Conservation (phyloP, 345 rosid genomes). For the Conringia planisiliqua region DNA sequence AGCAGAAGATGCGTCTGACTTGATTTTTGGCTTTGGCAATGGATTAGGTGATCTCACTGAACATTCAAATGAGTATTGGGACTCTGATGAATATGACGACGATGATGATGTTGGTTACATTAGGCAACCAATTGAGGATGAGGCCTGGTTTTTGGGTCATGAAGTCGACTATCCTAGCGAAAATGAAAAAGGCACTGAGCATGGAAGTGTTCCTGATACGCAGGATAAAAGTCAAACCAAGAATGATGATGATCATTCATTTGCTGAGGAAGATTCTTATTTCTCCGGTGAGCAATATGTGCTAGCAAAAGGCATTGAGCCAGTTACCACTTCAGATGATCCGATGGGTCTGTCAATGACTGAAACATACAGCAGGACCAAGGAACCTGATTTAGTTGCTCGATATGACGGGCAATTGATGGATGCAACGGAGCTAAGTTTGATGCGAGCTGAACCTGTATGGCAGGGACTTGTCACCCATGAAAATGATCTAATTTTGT, state of each 20-base stretch:
- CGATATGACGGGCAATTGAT: slow-evolving; percentile 77
- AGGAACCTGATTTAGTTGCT: slow-evolving; percentile 52
- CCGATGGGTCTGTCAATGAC: slow-evolving; percentile 55
- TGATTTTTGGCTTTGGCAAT: slow-evolving; percentile 92
- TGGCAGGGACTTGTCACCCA: slow-evolving; percentile 96
- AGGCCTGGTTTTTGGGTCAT: slow-evolving; percentile 95
- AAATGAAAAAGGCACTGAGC: slow-evolving; percentile 79
- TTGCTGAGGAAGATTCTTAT: slow-evolving; percentile 91
- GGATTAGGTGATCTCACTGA: slow-evolving; percentile 79
- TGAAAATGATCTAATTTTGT: slow-evolving; percentile 62
- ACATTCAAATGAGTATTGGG: slow-evolving; percentile 91
- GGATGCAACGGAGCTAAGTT: slow-evolving; percentile 74
- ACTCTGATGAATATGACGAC: slow-evolving; percentile 93
- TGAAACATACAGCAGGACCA: slow-evolving; percentile 54
- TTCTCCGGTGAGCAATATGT: slow-evolving; percentile 87
- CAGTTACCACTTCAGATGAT: slow-evolving; percentile 63
- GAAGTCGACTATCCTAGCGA: slow-evolving; percentile 96
- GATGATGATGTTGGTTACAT: slow-evolving; percentile 93
- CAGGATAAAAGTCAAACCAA: slow-evolving; percentile 71
- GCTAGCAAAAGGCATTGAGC: slow-evolving; percentile 61
- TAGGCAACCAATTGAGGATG: slow-evolving; percentile 95
- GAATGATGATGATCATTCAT: slow-evolving; percentile 85
- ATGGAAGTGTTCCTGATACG: slow-evolving; percentile 67
- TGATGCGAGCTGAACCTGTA: slow-evolving; percentile 81
- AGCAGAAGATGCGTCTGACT: slow-evolving; percentile 89